These are phyloP conservation scores for Hordeum pubiflorum DNA, from an alignment of 202 grass and related monocot genomes.

Conservation along the genomic window DNA sequence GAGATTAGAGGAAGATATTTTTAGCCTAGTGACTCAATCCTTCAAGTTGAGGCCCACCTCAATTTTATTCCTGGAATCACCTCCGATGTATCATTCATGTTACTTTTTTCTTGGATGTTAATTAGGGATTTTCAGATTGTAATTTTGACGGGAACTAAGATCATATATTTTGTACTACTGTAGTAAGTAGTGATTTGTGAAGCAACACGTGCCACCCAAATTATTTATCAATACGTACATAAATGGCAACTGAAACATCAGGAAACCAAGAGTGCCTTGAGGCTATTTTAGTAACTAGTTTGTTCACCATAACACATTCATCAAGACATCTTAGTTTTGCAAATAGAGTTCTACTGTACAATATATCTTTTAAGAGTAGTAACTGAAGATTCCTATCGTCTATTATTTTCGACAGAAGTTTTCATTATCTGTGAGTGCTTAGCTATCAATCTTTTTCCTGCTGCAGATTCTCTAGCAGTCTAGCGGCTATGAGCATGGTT, in stretches of 20 bases:
- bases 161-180: not conserved
- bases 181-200: slow-evolving; percentile 2
- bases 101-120: not conserved
- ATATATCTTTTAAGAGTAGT: slow-evolving; percentile 16
- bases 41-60: not conserved
- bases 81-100: not conserved
- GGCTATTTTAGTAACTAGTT: slow-evolving; percentile 8
- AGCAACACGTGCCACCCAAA: not conserved
- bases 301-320: slow-evolving; percentile 14
- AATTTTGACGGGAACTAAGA: slow-evolving; percentile 1
- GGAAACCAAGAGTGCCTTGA: slow-evolving; percentile 9
- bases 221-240: not conserved
- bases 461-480: slow-evolving; percentile 83
- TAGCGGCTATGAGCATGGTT: slow-evolving; percentile 94
- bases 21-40: not conserved
- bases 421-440: slow-evolving; percentile 12
- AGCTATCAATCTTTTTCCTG: slow-evolving; percentile 11
- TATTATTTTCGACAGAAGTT: slow-evolving; percentile 18
- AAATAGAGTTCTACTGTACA: not conserved
- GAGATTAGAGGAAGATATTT: not conserved
- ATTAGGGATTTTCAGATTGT: slow-evolving; percentile 1
- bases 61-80: not conserved
- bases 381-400: slow-evolving; percentile 21
- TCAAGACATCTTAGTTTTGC: not conserved
- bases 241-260: slow-evolving; percentile 3